Evolutionary conservation across 1,284 basidiomycete genomes (phyloP).

Genomic region (Stygiomarasmius scandens): DNA sequence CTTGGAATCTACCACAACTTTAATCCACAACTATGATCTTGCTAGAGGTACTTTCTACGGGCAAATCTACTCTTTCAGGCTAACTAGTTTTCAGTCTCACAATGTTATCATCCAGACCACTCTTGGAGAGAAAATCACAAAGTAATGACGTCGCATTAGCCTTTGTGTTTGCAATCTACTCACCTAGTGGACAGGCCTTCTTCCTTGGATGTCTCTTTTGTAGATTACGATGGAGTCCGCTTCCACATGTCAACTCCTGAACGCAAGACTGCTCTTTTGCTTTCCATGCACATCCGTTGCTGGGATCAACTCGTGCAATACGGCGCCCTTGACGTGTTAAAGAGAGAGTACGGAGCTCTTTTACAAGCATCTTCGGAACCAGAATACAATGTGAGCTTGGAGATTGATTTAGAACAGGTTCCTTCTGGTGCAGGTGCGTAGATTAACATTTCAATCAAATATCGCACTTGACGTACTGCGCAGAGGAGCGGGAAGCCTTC

Average conservation of each 20-base stretch:
- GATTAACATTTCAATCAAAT: neutral
- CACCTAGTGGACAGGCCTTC: constrained; percentile 63
- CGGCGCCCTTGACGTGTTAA: constrained; percentile 83
- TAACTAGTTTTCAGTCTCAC: constrained; percentile 59
- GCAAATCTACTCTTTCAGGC: neutral
- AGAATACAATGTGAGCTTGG: constrained; percentile 89
- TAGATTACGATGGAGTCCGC: constrained; percentile 96
- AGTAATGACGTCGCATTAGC: constrained; percentile 55
- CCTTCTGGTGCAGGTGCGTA: constrained; percentile 80
- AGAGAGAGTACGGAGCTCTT: constrained; percentile 83
- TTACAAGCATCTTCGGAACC: constrained; percentile 68
- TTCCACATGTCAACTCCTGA: constrained; percentile 92
- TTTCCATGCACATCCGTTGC: constrained; percentile 97
- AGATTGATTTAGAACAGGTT: constrained; percentile 85
- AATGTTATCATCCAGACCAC: constrained; percentile 94
- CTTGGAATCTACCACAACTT: too few relatives aligned
- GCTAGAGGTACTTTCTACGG: constrained; percentile 38
- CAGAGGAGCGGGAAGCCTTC: constrained; percentile 81
- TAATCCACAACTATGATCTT: constrained; percentile 40
- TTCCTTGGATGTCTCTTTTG: constrained; percentile 92
- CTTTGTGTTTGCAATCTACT: constrained; percentile 11
- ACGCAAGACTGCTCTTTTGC: constrained; percentile 77
- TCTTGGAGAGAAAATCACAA: constrained; percentile 85
- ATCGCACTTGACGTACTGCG: neutral
- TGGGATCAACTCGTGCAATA: constrained; percentile 93